Evolutionary conservation across 352 stramenopile species (phyloP).

Genomic region (Phytophthora tubulina): DNA sequence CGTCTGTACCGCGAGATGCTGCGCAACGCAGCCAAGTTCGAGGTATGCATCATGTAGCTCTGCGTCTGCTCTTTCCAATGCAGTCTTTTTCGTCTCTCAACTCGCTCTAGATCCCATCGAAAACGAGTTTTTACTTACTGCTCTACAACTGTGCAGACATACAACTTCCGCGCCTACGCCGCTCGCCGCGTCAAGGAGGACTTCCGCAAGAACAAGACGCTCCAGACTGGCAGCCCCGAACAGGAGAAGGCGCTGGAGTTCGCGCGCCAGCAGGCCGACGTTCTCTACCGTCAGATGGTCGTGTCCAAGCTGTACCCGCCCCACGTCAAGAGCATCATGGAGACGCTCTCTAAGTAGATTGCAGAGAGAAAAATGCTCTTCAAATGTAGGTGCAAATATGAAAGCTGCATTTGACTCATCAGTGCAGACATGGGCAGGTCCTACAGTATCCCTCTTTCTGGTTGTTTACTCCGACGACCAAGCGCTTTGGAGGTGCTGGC

Average conservation of each 20-base stretch:
- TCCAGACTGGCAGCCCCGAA: constrained; percentile 55
- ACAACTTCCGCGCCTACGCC: constrained; percentile 82
- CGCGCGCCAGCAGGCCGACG: constrained; percentile 56
- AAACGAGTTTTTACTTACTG: constrained; percentile 10
- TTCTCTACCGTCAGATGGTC: constrained; percentile 71
- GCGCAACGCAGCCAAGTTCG: constrained; percentile 58
- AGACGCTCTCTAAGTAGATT: constrained; percentile 40
- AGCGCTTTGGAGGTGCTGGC: constrained; percentile 33
- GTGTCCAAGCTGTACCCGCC: constrained; percentile 80
- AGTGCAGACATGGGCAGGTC: too few relatives aligned
- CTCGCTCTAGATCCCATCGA: neutral
- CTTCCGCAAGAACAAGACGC: constrained; percentile 74
- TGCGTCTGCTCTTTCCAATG: constrained; percentile 2
- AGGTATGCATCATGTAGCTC: constrained; percentile 40
- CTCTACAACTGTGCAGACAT: constrained; percentile 49
- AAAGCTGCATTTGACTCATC: neutral
- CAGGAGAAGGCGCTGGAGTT: constrained; percentile 59
- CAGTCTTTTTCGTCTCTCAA: neutral
- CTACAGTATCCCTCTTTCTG: too few relatives aligned
- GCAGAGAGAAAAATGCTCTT: neutral
- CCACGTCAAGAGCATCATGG: constrained; percentile 74
- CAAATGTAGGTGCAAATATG: neutral
- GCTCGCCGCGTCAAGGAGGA: constrained; percentile 73
- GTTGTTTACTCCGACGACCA: constrained; percentile 28
- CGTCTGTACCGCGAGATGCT: constrained; percentile 69